These are phyloP conservation scores for Wallacemonas rigidus DNA, from an alignment of 208 protist species.

Conservation along the genomic window DNA sequence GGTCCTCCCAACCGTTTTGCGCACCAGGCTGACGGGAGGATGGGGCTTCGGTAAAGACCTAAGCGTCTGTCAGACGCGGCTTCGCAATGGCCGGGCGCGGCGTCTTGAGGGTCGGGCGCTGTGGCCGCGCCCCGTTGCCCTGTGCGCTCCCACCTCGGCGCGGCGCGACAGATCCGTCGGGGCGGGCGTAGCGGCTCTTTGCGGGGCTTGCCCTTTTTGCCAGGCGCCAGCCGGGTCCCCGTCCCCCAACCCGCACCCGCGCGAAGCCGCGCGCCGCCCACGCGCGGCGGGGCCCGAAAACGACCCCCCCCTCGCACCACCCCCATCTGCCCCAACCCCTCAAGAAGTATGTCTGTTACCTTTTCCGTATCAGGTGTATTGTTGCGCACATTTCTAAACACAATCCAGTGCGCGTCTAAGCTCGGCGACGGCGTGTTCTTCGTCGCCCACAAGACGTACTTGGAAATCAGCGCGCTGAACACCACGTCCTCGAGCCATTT, in stretches of 20 bases:
- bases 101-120: no score
- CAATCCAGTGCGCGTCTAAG: slow-evolving; percentile 10
- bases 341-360: slow-evolving; percentile 11
- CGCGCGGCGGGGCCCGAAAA: not conserved
- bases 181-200: no score
- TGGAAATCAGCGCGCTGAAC: slow-evolving; percentile 10
- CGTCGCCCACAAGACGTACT: slow-evolving; percentile 7
- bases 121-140: no score
- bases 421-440: slow-evolving; percentile 17
- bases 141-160: no score
- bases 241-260: not conserved
- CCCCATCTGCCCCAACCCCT: not conserved
- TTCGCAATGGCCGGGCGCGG: no score
- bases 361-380: slow-evolving; percentile 1
- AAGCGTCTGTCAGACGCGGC: no score
- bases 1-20: no score
- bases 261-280: not conserved
- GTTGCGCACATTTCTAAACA: slow-evolving; percentile 6
- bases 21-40: no score
- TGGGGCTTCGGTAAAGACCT: no score
- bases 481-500: slow-evolving; percentile 11
- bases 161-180: no score
- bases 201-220: not conserved
- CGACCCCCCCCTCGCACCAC: not conserved
- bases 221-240: no score